Conservation (phyloP, 352 stramenopile species). For the Lagenidium giganteum region DNA sequence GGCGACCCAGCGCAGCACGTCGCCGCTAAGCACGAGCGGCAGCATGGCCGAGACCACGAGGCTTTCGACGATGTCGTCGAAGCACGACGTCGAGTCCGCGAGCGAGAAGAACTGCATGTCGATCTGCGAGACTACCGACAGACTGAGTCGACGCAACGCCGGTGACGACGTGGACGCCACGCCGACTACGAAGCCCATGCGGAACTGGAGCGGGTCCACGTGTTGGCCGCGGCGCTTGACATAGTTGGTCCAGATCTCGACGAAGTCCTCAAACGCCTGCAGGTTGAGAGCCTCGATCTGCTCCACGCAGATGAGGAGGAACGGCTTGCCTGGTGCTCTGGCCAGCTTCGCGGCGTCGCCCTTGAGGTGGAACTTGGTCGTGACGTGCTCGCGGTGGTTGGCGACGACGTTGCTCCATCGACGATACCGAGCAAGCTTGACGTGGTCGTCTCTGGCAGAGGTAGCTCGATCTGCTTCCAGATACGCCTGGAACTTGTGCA, state of each 20-base stretch:
- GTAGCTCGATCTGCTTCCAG: conserved; percentile 2
- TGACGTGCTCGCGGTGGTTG: conserved; percentile 5
- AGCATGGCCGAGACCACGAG: conserved; percentile 63
- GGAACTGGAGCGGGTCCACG: too few relatives aligned
- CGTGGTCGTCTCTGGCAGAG: neutral
- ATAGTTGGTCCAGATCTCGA: conserved; percentile 71
- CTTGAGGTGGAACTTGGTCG: conserved; percentile 10
- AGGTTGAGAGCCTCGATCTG: conserved; percentile 62
- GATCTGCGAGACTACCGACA: conserved; percentile 40
- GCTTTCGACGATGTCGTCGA: conserved; percentile 66
- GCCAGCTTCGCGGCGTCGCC: too few relatives aligned
- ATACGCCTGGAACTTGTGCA: conserved; percentile 18
- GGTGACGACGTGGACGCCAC: conserved; percentile 63
- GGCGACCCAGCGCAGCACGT: conserved; percentile 42
- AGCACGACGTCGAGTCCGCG: conserved; percentile 71
- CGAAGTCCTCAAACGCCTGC: conserved; percentile 56
- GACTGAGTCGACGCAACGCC: conserved; percentile 54
- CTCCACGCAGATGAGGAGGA: conserved; percentile 69
- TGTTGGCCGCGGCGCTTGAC: too few relatives aligned
- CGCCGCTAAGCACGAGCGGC: conserved; percentile 41
- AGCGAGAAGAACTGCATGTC: conserved; percentile 78
- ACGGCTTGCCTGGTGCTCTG: too few relatives aligned
- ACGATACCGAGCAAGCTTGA: neutral
- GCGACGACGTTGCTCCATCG: conserved; percentile 4
- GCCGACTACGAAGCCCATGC: conserved; percentile 60